These are phyloP conservation scores for Deinandra increscens DNA, from an alignment of 129 eudicot species.

Conservation along the genomic window DNA sequence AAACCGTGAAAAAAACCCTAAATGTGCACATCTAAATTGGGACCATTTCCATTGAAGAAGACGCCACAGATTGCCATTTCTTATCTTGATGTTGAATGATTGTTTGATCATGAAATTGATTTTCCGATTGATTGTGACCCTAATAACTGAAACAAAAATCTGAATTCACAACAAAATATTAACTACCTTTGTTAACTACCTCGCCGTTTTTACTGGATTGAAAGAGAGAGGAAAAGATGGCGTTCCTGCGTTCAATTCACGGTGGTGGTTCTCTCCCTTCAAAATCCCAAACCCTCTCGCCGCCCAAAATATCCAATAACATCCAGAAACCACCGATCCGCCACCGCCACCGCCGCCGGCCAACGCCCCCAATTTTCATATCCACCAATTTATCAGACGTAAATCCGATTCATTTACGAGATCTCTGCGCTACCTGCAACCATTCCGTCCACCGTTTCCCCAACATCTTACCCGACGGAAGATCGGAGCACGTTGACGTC, in stretches of 20 bases:
- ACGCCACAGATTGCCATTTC: slow-evolving; percentile 3
- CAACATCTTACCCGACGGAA: slow-evolving; percentile 35
- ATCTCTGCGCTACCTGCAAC: slow-evolving; percentile 66
- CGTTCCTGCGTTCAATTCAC: slow-evolving; percentile 39
- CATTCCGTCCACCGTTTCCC: slow-evolving; percentile 86
- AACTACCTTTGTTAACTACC: not conserved
- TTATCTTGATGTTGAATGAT: slow-evolving; percentile 22
- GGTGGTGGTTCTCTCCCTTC: slow-evolving; percentile 46
- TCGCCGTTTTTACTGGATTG: not conserved
- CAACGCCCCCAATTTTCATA: slow-evolving; percentile 54
- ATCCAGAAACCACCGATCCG: slow-evolving; percentile 19
- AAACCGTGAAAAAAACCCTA: too few species aligned
- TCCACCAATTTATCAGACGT: slow-evolving; percentile 61
- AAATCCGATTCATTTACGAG: slow-evolving; percentile 43
- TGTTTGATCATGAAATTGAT: too few species aligned
- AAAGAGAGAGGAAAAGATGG: slow-evolving; percentile 33
- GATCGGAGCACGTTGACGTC: slow-evolving; percentile 46
- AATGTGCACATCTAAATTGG: too few species aligned
- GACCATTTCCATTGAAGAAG: too few species aligned
- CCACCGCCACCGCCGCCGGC: slow-evolving; percentile 30
- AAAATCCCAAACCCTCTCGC: slow-evolving; percentile 32
- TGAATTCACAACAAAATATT: not conserved
- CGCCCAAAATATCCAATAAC: slow-evolving; percentile 32
- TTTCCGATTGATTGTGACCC: slow-evolving; percentile 26
- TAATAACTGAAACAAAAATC: not conserved